phyloP scores from a whole-genome alignment of 805 yeast species.

The Metschnikowia bowlesiae region DNA sequence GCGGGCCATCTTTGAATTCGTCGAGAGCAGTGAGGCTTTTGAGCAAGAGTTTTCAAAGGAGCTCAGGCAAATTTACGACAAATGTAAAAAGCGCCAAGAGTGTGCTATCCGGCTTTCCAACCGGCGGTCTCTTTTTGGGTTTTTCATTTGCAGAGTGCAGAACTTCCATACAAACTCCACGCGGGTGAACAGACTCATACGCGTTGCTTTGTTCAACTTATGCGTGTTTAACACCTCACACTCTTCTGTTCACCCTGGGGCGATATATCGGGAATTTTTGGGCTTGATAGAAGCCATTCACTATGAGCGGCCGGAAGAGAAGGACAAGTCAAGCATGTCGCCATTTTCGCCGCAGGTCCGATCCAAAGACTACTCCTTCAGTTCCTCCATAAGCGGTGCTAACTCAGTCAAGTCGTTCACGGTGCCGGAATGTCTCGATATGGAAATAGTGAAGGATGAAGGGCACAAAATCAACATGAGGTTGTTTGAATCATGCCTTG shows the following conservation, averaged over 20 bases:
- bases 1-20: slow-evolving; percentile 4
- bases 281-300: background rate
- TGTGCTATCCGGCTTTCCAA: slow-evolving; percentile 5
- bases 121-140: slow-evolving; percentile 8
- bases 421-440: slow-evolving; percentile 1
- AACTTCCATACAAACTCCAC: slow-evolving; percentile 8
- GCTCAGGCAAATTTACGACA: slow-evolving; percentile 4
- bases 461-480: slow-evolving; percentile 10
- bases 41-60: slow-evolving; percentile 9
- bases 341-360: background rate
- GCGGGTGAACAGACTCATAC: slow-evolving; percentile 9
- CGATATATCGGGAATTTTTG: background rate
- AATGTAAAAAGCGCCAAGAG: slow-evolving; percentile 1
- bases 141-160: slow-evolving; percentile 3
- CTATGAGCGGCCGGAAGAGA: background rate
- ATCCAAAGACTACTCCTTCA: background rate
- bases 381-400: background rate
- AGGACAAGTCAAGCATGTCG: background rate
- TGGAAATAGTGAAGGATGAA: slow-evolving; percentile 2
- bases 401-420: background rate
- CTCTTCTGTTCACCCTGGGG: slow-evolving; percentile 1
- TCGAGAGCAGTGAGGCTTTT: slow-evolving; percentile 5
- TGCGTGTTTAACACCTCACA: slow-evolving; percentile 7
- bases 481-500: slow-evolving; percentile 11
- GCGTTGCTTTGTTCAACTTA: slow-evolving; percentile 5